These are phyloP conservation scores for Cercospora sp. DNA, from an alignment of 2,329 filamentous ascomycete species.

Conservation along the genomic window DNA sequence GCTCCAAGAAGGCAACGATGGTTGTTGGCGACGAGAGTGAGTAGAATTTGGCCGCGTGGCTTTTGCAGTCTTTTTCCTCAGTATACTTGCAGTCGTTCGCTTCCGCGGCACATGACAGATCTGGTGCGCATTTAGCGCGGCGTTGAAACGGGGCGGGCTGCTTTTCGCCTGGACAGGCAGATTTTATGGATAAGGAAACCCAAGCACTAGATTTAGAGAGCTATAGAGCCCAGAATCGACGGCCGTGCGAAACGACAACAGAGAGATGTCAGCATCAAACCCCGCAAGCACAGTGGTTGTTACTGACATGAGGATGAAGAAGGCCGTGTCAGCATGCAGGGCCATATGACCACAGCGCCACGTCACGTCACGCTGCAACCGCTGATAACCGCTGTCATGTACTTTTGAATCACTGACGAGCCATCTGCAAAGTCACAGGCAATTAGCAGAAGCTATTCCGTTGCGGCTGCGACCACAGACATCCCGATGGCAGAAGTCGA, in stretches of 20 bases:
- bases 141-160: conserved; percentile 16
- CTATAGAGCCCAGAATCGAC: conserved; percentile 11
- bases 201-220: conserved; percentile 17
- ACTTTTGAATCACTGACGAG: background rate
- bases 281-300: background rate
- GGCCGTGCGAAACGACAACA: conserved; percentile 6
- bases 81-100: conserved; percentile 24
- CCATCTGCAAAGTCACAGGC: background rate
- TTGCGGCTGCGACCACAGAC: background rate
- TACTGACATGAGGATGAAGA: background rate
- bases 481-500: no score
- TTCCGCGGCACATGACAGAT: conserved; percentile 14
- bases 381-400: background rate
- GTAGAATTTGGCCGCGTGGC: conserved; percentile 3
- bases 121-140: conserved; percentile 26
- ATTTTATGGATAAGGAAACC: background rate
- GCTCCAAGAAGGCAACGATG: conserved; percentile 21
- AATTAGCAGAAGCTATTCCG: no score
- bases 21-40: conserved; percentile 24
- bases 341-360: background rate
- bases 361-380: background rate
- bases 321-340: background rate
- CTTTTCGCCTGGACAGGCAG: conserved; percentile 5
- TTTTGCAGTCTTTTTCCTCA: conserved; percentile 6
- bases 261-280: background rate